These are phyloP conservation scores for Elsinoe necatrix DNA, from an alignment of 2,329 filamentous ascomycete species.

Conservation along the genomic window DNA sequence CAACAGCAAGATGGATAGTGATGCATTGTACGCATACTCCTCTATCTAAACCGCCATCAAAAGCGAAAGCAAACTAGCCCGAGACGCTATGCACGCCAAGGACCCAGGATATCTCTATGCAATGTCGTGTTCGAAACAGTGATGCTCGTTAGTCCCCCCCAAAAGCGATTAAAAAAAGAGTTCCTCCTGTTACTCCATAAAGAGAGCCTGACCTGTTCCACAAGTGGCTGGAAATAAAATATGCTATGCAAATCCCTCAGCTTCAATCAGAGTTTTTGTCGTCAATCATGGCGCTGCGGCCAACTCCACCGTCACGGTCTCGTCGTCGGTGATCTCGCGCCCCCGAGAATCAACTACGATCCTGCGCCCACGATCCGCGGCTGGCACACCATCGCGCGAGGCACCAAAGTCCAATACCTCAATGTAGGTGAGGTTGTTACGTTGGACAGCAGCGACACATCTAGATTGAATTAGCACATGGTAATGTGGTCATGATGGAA, in stretches of 20 bases:
- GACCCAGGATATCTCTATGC: slow-evolving; percentile 4
- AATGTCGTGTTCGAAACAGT: not conserved
- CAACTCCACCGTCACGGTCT: slow-evolving; percentile 14
- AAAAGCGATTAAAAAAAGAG: no score
- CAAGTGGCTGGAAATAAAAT: not conserved
- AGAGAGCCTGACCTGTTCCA: not conserved
- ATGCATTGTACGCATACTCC: not conserved
- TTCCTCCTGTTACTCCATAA: not conserved
- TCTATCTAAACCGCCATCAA: not conserved
- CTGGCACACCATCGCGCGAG: slow-evolving; percentile 73
- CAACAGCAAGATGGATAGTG: not conserved
- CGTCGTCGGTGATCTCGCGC: slow-evolving; percentile 28
- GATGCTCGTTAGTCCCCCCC: not conserved
- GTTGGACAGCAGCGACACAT: slow-evolving; percentile 93
- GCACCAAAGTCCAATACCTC: slow-evolving; percentile 98
- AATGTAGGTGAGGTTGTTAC: slow-evolving; percentile 85
- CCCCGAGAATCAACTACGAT: slow-evolving; percentile 47
- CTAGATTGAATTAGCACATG: slow-evolving; percentile 34
- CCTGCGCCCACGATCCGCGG: slow-evolving; percentile 67
- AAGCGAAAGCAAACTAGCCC: not conserved
- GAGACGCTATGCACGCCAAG: not conserved
- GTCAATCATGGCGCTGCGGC: not conserved
- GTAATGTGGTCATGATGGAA: no score
- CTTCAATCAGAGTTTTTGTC: no score
- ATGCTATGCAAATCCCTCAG: not conserved